A percentile compares a stretch with the other conserved stretches of the same genome.
phyloP scores from a whole-genome alignment of 495 filamentous ascomycete genomes.

The Aspergillus baeticus region DNA sequence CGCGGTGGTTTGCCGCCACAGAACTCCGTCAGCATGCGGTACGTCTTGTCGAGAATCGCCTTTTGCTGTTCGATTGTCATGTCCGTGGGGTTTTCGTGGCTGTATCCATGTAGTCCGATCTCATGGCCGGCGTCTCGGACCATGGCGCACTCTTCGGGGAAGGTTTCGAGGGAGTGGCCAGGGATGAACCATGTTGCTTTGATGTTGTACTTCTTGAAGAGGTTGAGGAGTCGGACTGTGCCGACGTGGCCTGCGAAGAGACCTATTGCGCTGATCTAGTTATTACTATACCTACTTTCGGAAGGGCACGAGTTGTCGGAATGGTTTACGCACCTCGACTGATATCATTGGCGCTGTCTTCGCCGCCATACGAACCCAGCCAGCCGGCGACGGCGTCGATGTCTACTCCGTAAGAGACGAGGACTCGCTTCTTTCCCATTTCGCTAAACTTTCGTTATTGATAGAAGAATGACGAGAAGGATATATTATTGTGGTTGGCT shows the following conservation, averaged over 20 bases:
- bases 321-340: conserved; percentile 51
- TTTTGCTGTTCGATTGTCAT: conserved; percentile 76
- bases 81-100: conserved; percentile 70
- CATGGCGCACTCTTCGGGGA: conserved; percentile 71
- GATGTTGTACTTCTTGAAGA: conserved; percentile 79
- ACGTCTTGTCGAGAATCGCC: conserved; percentile 75
- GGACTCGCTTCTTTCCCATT: conserved; percentile 63
- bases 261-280: no score
- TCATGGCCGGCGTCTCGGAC: conserved; percentile 77
- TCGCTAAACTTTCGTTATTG: conserved; percentile 5
- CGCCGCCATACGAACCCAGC: conserved; percentile 71
- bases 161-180: conserved; percentile 75
- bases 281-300: neutral
- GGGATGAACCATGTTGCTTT: conserved; percentile 85
- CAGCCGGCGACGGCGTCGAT: conserved; percentile 72
- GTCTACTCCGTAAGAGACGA: conserved; percentile 58
- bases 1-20: conserved; percentile 71
- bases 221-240: conserved; percentile 66
- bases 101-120: conserved; percentile 74
- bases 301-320: neutral
- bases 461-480: no score
- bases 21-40: conserved; percentile 68
- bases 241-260: conserved; percentile 73
- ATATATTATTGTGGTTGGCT: no score
- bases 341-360: conserved; percentile 69